A percentile compares a stretch with the other conserved stretches of the same genome.
Conservation (phyloP, 306 rosid species). For the Dalbergia oliveri region DNA sequence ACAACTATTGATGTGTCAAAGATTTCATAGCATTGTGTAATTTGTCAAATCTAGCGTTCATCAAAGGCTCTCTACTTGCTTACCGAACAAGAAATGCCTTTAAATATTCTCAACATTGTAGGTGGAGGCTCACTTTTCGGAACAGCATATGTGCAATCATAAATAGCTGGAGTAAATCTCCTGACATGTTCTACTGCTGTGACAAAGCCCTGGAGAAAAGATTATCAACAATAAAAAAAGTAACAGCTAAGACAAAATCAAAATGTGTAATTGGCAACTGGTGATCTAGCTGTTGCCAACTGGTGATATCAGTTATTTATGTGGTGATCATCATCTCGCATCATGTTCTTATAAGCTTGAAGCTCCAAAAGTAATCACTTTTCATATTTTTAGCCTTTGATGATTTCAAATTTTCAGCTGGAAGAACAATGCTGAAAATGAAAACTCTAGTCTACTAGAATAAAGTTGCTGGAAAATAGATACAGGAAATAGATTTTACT, state of each 20-base stretch:
- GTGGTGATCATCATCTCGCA: not conserved
- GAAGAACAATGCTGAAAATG: no score
- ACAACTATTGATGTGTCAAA: not conserved
- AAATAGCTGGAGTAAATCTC: constrained; percentile 72
- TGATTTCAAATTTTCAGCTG: no score
- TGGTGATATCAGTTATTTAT: not conserved
- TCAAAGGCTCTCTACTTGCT: constrained; percentile 42
- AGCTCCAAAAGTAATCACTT: not conserved
- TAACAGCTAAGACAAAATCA: constrained; percentile 17
- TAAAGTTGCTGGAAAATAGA: not conserved
- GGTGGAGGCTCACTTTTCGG: constrained; percentile 69
- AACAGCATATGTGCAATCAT: constrained; percentile 82
- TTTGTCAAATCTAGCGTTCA: constrained; percentile 32
- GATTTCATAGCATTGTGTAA: constrained; percentile 1
- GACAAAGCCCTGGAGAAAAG: constrained; percentile 77
- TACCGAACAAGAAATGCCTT: constrained; percentile 79
- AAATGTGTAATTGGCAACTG: constrained; percentile 13
- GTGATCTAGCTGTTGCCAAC: not conserved
- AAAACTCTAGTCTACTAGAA: no score
- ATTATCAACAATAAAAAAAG: not conserved
- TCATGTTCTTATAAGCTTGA: not conserved
- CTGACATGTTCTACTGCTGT: constrained; percentile 68
- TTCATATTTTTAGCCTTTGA: no score
- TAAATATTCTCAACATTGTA: constrained; percentile 70
- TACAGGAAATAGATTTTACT: constrained; percentile 16